phyloP scores from a whole-genome alignment of 2,329 filamentous ascomycete species.

The Truncatella angustata region DNA sequence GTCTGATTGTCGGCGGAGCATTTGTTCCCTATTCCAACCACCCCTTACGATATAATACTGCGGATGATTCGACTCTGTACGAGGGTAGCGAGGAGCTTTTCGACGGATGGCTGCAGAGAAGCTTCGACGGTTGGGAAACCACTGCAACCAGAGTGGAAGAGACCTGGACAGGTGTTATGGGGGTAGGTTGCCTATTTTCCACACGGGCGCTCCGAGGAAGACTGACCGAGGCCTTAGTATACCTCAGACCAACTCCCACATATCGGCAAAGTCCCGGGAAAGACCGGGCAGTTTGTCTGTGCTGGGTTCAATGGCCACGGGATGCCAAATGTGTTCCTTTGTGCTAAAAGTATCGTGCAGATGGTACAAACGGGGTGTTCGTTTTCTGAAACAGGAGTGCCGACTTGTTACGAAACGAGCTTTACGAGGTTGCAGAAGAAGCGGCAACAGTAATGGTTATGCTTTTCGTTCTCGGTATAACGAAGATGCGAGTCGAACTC shows the following conservation, averaged over 20 bases:
- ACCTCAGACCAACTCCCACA: slow-evolving; percentile 22
- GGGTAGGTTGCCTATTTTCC: not conserved
- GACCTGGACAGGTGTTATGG: slow-evolving; percentile 13
- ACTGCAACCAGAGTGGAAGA: slow-evolving; percentile 32
- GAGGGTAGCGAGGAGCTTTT: slow-evolving; percentile 38
- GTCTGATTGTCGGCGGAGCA: slow-evolving; percentile 43
- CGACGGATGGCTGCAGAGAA: slow-evolving; percentile 42
- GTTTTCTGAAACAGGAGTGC: not conserved
- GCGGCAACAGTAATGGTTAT: no score
- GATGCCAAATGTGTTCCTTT: slow-evolving; percentile 44
- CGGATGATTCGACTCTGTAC: slow-evolving; percentile 39
- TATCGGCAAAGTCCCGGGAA: slow-evolving; percentile 40
- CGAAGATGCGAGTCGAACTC: no score
- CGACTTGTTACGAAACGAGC: not conserved
- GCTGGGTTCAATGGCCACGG: slow-evolving; percentile 51
- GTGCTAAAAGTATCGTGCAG: slow-evolving; percentile 34
- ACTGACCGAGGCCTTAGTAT: not conserved
- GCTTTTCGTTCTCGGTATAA: no score
- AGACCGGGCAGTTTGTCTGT: slow-evolving; percentile 39
- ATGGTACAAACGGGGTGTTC: slow-evolving; percentile 13
- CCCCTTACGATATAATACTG: slow-evolving; percentile 33
- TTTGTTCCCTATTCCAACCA: slow-evolving; percentile 30
- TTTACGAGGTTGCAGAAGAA: not conserved
- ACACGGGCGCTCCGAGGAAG: not conserved
- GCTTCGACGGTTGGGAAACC: slow-evolving; percentile 44